These are phyloP conservation scores for Coemansia sp. DNA, from an alignment of 192 early-diverging fungal species.

Conservation along the genomic window DNA sequence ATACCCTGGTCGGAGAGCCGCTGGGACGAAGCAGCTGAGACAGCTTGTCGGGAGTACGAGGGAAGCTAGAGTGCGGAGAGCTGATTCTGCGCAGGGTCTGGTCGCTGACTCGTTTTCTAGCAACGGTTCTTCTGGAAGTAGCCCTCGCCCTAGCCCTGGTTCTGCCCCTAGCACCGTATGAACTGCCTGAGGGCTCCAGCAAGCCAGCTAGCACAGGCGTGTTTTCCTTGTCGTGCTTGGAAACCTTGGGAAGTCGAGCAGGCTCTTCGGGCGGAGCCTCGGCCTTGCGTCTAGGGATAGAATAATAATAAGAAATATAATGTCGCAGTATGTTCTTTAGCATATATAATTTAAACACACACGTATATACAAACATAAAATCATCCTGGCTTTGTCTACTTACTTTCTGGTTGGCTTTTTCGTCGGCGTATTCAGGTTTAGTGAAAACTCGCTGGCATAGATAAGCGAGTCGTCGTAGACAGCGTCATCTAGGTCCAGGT, in stretches of 20 bases:
- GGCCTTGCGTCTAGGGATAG: neutral
- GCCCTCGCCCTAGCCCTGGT: neutral
- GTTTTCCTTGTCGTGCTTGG: neutral
- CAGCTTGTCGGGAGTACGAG: slow-evolving; percentile 29
- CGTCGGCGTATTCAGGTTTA: slow-evolving; percentile 3
- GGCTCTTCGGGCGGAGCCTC: neutral
- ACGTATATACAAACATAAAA: too few species aligned
- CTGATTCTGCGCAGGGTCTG: neutral
- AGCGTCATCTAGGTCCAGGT: neutral
- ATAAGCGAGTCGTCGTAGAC: neutral
- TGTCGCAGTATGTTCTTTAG: neutral
- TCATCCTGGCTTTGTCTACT: neutral
- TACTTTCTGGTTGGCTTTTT: slow-evolving; percentile 1
- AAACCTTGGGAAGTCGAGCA: neutral
- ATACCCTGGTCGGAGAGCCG: slow-evolving; percentile 39
- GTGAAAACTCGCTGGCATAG: neutral
- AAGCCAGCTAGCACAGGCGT: neutral
- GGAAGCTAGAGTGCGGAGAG: neutral
- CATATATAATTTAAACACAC: neutral
- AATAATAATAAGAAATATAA: neutral
- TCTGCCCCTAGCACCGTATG: too few species aligned
- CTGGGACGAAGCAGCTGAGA: too few species aligned
- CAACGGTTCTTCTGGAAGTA: neutral
- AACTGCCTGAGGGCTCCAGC: neutral
- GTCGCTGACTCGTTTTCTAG: neutral